Evolutionary conservation across 257 asterid species (phyloP).

Genomic region (Petunia secreta): DNA sequence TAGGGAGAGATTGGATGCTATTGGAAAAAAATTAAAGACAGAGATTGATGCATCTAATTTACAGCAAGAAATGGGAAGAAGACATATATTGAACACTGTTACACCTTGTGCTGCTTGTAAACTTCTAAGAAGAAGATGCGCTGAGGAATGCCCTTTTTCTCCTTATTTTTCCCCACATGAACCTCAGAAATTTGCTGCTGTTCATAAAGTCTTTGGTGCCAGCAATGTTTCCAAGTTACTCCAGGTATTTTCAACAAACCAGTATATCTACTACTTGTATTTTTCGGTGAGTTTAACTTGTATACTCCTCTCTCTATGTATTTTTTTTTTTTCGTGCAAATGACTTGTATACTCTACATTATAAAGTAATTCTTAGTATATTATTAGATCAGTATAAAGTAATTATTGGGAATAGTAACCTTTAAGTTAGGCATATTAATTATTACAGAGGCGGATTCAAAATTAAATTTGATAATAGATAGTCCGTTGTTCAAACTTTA

Average conservation of each 20-base stretch:
- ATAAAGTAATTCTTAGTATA: background rate
- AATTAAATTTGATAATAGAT: too few relatives aligned
- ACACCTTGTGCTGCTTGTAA: conserved; percentile 97
- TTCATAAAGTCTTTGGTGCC: conserved; percentile 91
- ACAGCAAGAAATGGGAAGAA: conserved; percentile 52
- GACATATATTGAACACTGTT: conserved; percentile 69
- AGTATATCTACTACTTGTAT: background rate
- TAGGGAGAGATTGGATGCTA: conserved; percentile 79
- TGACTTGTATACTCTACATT: background rate
- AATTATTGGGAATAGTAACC: too few relatives aligned
- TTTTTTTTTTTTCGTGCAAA: background rate
- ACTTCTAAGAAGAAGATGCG: conserved; percentile 83
- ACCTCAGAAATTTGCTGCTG: conserved; percentile 93
- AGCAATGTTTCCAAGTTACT: conserved; percentile 98
- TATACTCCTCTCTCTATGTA: background rate
- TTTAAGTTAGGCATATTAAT: too few relatives aligned
- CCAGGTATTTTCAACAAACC: conserved; percentile 44
- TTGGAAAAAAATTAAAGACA: conserved; percentile 66
- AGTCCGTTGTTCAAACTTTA: too few relatives aligned
- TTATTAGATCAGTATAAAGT: too few relatives aligned
- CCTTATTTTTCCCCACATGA: conserved; percentile 92
- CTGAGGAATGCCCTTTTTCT: conserved; percentile 90
- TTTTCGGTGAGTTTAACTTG: background rate
- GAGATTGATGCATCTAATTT: conserved; percentile 50
- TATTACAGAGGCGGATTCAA: too few relatives aligned